Conservation (phyloP, 108 stramenopile species). For the Skeletonema costatum region DNA sequence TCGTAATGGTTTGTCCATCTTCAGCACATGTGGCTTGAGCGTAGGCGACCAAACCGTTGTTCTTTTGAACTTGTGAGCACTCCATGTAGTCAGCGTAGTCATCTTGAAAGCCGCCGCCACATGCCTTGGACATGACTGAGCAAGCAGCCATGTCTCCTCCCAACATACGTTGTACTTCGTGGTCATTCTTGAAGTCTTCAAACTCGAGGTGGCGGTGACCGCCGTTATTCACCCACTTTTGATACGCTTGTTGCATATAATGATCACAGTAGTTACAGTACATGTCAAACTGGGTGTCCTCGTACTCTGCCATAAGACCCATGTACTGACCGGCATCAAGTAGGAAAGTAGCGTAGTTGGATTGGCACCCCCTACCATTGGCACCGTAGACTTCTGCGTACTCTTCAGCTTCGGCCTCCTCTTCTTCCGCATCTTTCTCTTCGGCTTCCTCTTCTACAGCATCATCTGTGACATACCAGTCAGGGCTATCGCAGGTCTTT, state of each 20-base stretch:
- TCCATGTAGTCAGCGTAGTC: constrained; percentile 35
- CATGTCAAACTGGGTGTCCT: constrained; percentile 52
- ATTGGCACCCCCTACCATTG: constrained; percentile 57
- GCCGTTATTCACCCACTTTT: constrained; percentile 11
- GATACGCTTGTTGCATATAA: constrained; percentile 18
- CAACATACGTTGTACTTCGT: background rate
- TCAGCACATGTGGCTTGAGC: constrained; percentile 67
- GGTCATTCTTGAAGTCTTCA: constrained; percentile 44
- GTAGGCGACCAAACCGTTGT: constrained; percentile 60
- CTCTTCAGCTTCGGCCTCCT: background rate
- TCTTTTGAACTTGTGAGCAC: constrained; percentile 37
- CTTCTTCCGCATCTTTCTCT: background rate
- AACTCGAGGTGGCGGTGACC: constrained; percentile 18
- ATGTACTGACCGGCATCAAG: constrained; percentile 74
- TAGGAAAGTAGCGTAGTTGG: constrained; percentile 76
- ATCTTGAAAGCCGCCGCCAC: constrained; percentile 4
- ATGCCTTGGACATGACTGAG: constrained; percentile 28
- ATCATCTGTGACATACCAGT: background rate
- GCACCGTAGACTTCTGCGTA: constrained; percentile 16
- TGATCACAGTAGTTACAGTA: constrained; percentile 62
- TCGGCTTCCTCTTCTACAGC: background rate
- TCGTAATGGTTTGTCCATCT: constrained; percentile 66
- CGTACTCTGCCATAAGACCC: constrained; percentile 65
- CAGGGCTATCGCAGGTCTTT: constrained; percentile 43
- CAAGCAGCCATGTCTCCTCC: constrained; percentile 31